Conservation (phyloP, 163 green algal species). For the Scenedesmus sp. region DNA sequence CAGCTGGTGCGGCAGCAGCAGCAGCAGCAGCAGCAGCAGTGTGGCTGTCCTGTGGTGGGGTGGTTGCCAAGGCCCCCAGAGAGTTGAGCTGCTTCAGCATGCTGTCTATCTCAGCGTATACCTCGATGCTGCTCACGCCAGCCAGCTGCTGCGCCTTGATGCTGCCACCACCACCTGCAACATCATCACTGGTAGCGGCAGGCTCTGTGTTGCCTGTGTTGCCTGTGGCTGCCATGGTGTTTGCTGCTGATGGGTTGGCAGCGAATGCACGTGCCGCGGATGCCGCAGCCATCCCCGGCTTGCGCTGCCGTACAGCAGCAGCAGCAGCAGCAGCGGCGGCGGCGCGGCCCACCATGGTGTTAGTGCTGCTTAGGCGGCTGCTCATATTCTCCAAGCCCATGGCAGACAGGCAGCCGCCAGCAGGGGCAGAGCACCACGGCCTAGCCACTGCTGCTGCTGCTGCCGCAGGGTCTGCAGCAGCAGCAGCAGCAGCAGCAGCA, state of each 20-base stretch:
- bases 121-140: neutral
- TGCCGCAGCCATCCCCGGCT: neutral
- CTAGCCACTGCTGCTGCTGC: neutral
- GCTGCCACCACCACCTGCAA: neutral
- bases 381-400: neutral
- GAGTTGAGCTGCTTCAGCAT: neutral
- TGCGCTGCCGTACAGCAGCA: neutral
- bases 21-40: neutral
- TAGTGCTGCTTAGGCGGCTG: neutral
- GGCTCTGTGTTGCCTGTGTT: neutral
- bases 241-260: neutral
- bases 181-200: neutral
- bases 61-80: neutral
- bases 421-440: neutral
- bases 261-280: no score
- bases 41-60: neutral
- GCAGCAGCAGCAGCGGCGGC: neutral
- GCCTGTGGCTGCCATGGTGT: neutral
- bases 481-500: neutral
- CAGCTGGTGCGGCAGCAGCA: neutral
- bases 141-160: neutral
- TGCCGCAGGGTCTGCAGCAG: neutral
- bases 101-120: neutral
- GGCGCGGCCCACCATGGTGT: no score
- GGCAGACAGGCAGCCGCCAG: neutral